phyloP scores from a whole-genome alignment of 768 basidiomycete species.

The Paxillus ammoniavirescens region DNA sequence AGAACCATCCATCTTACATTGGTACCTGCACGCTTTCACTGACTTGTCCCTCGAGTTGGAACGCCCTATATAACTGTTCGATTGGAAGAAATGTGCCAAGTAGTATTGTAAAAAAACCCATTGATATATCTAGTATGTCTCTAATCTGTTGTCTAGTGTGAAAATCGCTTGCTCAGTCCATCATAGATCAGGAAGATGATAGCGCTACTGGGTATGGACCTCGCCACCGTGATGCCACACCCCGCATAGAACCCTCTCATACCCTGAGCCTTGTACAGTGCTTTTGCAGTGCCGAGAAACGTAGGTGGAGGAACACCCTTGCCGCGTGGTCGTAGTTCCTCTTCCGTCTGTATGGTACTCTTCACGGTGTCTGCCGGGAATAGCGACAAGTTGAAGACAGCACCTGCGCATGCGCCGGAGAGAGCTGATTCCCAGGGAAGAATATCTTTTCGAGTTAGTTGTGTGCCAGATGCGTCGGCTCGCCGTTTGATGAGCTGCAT shows the following conservation, averaged over 20 bases:
- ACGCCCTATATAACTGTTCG: too few species aligned
- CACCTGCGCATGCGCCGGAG: conserved; percentile 84
- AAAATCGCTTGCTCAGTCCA: conserved; percentile 58
- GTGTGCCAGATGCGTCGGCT: conserved; percentile 18
- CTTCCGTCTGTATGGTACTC: conserved; percentile 91
- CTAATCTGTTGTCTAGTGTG: conserved; percentile 15
- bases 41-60: too few species aligned
- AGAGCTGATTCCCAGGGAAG: conserved; percentile 80
- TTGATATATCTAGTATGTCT: neutral
- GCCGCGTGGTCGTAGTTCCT: conserved; percentile 68
- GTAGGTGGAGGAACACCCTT: conserved; percentile 33
- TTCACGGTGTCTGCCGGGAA: conserved; percentile 97
- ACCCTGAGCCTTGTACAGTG: conserved; percentile 76
- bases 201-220: conserved; percentile 86
- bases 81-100: neutral
- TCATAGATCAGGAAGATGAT: conserved; percentile 94
- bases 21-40: too few species aligned
- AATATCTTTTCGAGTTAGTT: conserved; percentile 46
- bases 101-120: neutral
- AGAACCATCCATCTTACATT: too few species aligned
- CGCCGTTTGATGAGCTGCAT: conserved; percentile 56
- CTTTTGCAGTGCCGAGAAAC: conserved; percentile 58
- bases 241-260: conserved; percentile 87
- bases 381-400: conserved; percentile 80
- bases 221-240: conserved; percentile 84